Percentiles rank a stretch among this genome's conserved stretches.
These are phyloP conservation scores for Rutstroemia sp. DNA, from an alignment of 2,329 filamentous ascomycete species.

Conservation along the genomic window DNA sequence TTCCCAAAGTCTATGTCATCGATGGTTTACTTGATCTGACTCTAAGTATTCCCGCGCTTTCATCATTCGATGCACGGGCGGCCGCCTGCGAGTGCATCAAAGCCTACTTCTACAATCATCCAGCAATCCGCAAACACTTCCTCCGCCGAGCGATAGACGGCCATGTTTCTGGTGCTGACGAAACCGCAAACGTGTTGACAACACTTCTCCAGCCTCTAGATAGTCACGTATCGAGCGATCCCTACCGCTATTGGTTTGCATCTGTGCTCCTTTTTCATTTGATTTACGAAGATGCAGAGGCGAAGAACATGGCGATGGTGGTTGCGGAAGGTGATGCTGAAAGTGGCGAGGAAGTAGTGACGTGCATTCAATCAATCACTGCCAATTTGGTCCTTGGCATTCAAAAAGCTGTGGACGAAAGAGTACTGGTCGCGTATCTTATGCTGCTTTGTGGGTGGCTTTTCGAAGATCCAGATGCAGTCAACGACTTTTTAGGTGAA, in stretches of 20 bases:
- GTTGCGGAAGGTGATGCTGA: slow-evolving; percentile 85
- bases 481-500: slow-evolving; percentile 88
- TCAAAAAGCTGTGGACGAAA: slow-evolving; percentile 67
- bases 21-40: slow-evolving; percentile 83
- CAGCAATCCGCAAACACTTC: slow-evolving; percentile 78
- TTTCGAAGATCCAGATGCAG: slow-evolving; percentile 83
- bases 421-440: slow-evolving; percentile 75
- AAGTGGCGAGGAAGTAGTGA: slow-evolving; percentile 89
- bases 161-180: slow-evolving; percentile 67
- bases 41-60: slow-evolving; percentile 57
- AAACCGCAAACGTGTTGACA: slow-evolving; percentile 81
- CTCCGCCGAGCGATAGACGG: slow-evolving; percentile 83
- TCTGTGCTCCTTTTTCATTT: slow-evolving; percentile 81
- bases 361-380: slow-evolving; percentile 81
- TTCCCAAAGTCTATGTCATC: slow-evolving; percentile 74
- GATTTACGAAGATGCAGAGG: slow-evolving; percentile 69
- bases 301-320: slow-evolving; percentile 71
- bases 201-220: slow-evolving; percentile 66
- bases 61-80: slow-evolving; percentile 71
- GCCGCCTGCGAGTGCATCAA: slow-evolving; percentile 87
- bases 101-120: slow-evolving; percentile 80
- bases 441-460: slow-evolving; percentile 87
- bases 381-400: slow-evolving; percentile 79
- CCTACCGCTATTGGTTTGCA: slow-evolving; percentile 86
- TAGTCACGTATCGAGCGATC: slow-evolving; percentile 59